phyloP scores from a whole-genome alignment of 129 eudicot species.

The Gnaphalium uliginosum region DNA sequence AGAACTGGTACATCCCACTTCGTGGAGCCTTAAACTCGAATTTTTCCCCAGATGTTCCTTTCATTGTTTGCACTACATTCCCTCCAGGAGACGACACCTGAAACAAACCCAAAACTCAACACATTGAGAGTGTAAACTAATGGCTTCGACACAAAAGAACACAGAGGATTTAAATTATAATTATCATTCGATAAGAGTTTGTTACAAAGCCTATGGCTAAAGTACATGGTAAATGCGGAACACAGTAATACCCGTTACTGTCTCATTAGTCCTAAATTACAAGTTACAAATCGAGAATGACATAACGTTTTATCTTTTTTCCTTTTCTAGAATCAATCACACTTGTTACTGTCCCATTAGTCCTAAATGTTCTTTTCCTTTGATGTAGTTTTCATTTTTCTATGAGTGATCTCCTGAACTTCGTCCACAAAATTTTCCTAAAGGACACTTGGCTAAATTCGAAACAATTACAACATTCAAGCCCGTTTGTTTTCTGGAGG shows the following conservation, averaged over 20 bases:
- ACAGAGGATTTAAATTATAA: not conserved
- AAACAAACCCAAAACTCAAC: constrained; percentile 28
- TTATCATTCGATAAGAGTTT: not conserved
- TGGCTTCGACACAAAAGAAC: not conserved
- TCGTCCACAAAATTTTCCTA: not conserved
- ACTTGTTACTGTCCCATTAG: not conserved
- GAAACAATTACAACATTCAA: not conserved
- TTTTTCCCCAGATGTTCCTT: constrained; percentile 90
- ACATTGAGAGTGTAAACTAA: constrained; percentile 6
- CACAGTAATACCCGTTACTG: not conserved
- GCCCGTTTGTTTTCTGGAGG: not conserved
- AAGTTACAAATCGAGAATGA: not conserved
- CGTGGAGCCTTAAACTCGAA: constrained; percentile 92
- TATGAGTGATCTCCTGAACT: not conserved
- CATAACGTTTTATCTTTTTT: no score
- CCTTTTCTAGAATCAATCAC: not conserved
- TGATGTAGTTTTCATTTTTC: not conserved
- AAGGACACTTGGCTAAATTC: not conserved
- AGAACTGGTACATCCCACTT: constrained; percentile 92
- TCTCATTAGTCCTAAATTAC: not conserved
- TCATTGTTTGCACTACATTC: constrained; percentile 61
- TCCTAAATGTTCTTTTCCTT: not conserved
- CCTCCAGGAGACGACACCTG: constrained; percentile 88
- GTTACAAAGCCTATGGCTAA: not conserved
- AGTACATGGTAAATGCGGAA: not conserved